Evolutionary conservation across 2,329 filamentous ascomycete genomes (phyloP).

Genomic region (Coniochaeta sp.): DNA sequence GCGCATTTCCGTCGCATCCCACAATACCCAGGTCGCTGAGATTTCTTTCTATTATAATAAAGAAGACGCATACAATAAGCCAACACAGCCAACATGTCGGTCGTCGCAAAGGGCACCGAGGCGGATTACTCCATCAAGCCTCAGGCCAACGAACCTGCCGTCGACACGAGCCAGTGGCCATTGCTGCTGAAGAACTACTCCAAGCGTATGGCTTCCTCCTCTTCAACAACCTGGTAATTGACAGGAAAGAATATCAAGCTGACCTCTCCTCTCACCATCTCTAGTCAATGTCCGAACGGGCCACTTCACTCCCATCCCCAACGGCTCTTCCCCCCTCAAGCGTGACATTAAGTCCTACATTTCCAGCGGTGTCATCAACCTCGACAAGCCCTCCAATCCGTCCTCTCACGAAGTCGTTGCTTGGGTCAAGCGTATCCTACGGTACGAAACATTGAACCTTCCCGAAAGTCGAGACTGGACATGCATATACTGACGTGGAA

Average conservation of each 20-base stretch:
- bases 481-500: constrained; percentile 10
- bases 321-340: constrained; percentile 83
- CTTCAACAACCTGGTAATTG: constrained; percentile 6
- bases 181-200: constrained; percentile 94
- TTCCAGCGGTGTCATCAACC: constrained; percentile 95
- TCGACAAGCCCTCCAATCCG: constrained; percentile 95
- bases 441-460: constrained; percentile 43
- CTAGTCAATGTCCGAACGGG: constrained; percentile 85
- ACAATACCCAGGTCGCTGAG: constrained; percentile 2
- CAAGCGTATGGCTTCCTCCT: constrained; percentile 56
- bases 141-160: constrained; percentile 66
- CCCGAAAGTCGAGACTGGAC: not conserved
- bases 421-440: constrained; percentile 96
- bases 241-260: not conserved
- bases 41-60: constrained; percentile 20
- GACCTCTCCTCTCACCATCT: constrained; percentile 4
- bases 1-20: constrained; percentile 1
- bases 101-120: constrained; percentile 31
- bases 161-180: constrained; percentile 88
- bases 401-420: constrained; percentile 98
- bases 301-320: constrained; percentile 94
- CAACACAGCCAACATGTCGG: not conserved
- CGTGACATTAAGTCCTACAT: constrained; percentile 97
- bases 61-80: constrained; percentile 23
- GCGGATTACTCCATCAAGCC: constrained; percentile 89